Evolutionary conservation across 805 yeast genomes (phyloP), one percentile per base, ranked within the genome.

Genomic region (Yamadazyma phyllophila): DNA sequence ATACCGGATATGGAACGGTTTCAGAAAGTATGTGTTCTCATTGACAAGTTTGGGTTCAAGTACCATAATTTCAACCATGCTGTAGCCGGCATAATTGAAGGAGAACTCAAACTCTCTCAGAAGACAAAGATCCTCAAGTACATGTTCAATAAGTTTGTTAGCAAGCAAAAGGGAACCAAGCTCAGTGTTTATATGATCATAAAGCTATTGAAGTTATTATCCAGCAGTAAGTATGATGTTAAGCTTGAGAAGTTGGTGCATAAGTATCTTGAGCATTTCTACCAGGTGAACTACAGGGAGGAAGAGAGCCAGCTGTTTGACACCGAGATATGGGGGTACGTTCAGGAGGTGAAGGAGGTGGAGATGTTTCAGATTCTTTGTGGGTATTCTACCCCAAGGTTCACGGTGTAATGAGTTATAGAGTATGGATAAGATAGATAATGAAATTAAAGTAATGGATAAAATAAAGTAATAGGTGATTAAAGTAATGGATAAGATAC

Each of bases 311-410:
- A 11, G 10, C 5, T 12, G 10, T 35, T 42, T 16, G 46, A 44
- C 34, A 7, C 9, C 7, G 39, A 33, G 3, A 11, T 44, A 15
- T 45, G 48, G 48, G 26, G 36, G 12, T 41, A 24, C 15, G 44
- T 41, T 2, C 35, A 41, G 35, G 40, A 41, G 12, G 2, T 11
- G 8, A 31, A 36, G 26, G 39, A 41, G 10, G 12, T 40, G 20
- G 48, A 37, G 33, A 4, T 45, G 30, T 40, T 45, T 26, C 40
- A 45, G 8, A 45, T 45, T 27, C 16, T 45, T 6, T 45, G 48
- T 36, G 44, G 45, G 8, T 45, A 45, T 16, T 35, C 48, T 20
- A 45, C 37, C 30, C 48, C 48, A 33, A 39, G 24, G 17, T 44
- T 44, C 31, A 27, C 39, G 3, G n/a, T 38, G 39, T 44, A 44